These are phyloP conservation scores for Cladosporium sp. DNA, from an alignment of 2,329 filamentous ascomycete species.

Conservation along the genomic window DNA sequence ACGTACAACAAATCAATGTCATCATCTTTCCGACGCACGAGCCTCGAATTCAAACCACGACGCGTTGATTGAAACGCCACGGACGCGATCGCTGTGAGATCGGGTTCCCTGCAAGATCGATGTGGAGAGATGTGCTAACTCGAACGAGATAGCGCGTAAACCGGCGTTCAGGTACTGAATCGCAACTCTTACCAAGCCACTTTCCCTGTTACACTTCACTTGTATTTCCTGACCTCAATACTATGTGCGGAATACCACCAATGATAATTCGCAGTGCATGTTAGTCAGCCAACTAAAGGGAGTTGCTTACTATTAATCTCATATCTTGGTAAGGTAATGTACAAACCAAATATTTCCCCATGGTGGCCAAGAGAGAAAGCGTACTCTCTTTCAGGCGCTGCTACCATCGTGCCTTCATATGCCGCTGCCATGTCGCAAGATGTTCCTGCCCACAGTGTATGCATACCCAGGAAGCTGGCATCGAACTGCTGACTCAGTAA, in stretches of 20 bases:
- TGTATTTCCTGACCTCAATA: not conserved
- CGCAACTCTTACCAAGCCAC: not conserved
- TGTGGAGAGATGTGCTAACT: not conserved
- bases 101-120: not conserved
- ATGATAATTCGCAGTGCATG: not conserved
- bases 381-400: not conserved
- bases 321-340: no score
- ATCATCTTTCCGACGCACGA: not conserved
- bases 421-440: not conserved
- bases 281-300: not conserved
- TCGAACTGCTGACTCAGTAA: not conserved
- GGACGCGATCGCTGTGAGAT: slow-evolving; percentile 2
- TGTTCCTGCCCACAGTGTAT: not conserved
- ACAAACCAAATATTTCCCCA: no score
- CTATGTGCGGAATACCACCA: not conserved
- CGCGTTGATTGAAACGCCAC: slow-evolving; percentile 9
- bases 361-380: not conserved
- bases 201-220: not conserved
- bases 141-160: not conserved
- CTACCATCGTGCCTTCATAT: not conserved
- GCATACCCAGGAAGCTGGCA: not conserved
- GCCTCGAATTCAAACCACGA: not conserved
- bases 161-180: not conserved
- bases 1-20: not conserved
- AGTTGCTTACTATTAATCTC: not conserved